phyloP scores from a whole-genome alignment of 345 rosid genomes.

The Aquilaria sinensis region DNA sequence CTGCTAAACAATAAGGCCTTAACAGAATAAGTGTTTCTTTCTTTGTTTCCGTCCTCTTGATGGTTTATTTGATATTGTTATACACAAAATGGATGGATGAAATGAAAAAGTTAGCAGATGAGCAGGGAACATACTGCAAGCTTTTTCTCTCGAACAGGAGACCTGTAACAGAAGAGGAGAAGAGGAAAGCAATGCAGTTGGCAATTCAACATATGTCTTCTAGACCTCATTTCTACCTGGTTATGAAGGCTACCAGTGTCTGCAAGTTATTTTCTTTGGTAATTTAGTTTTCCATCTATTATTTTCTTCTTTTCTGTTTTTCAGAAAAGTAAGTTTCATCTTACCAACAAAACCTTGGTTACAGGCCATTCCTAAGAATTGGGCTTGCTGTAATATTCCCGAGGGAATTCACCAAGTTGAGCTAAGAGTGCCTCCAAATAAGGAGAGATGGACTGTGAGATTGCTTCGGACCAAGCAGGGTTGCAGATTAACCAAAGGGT shows the following conservation, averaged over 20 bases:
- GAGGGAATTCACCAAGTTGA: background rate
- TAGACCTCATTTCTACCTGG: background rate
- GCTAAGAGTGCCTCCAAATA: background rate
- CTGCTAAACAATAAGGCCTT: no score
- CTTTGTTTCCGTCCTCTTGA: no score
- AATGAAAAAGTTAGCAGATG: no score
- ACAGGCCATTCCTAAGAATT: no score
- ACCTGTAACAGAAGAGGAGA: background rate
- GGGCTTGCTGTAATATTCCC: background rate
- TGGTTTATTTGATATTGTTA: no score
- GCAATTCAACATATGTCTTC: background rate
- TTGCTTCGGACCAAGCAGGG: background rate
- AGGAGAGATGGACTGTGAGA: background rate
- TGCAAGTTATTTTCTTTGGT: background rate
- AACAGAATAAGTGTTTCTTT: no score
- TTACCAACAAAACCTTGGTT: no score
- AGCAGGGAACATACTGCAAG: background rate
- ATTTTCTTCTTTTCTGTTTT: background rate
- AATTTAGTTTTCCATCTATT: background rate
- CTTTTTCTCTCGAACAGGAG: no score
- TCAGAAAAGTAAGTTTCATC: background rate
- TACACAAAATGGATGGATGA: no score
- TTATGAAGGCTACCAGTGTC: conserved; percentile 4
- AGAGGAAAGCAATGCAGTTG: background rate
- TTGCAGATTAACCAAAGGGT: background rate